Percentiles rank a stretch among this genome's conserved stretches.
These are phyloP conservation scores for Eudorina sp. DNA, from an alignment of 139 green algal genomes.

Conservation along the genomic window DNA sequence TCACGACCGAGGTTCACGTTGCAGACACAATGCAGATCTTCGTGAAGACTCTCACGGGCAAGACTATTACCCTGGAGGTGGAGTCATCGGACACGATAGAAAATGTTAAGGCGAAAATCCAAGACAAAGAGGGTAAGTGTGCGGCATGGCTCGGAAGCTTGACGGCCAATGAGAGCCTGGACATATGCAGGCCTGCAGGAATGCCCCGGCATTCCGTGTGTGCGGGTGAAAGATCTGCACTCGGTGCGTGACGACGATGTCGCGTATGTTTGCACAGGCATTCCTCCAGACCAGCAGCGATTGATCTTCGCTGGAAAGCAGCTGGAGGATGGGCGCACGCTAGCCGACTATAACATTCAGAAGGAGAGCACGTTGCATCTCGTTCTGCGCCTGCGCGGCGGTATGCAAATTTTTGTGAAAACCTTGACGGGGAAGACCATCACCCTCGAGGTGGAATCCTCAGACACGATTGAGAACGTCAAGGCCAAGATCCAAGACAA, in stretches of 20 bases:
- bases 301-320: constrained; percentile 97
- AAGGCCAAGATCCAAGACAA: too few species aligned
- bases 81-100: constrained; percentile 83
- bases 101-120: constrained; percentile 79
- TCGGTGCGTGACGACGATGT: too few species aligned
- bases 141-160: too few species aligned
- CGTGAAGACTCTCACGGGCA: constrained; percentile 72
- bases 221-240: too few species aligned
- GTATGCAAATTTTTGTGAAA: constrained; percentile 85
- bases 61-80: constrained; percentile 95
- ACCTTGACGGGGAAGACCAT: constrained; percentile 90
- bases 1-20: too few species aligned
- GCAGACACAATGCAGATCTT: constrained; percentile 26
- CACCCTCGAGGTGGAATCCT: too few species aligned
- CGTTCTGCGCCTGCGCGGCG: constrained; percentile 80
- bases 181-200: not conserved
- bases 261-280: too few species aligned
- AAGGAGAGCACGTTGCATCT: constrained; percentile 92
- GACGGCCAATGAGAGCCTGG: not conserved
- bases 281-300: constrained; percentile 93
- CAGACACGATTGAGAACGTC: too few species aligned
- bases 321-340: constrained; percentile 94
- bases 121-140: constrained; percentile 61
- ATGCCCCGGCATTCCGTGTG: too few species aligned
- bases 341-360: constrained; percentile 98